Base-by-base conservation (phyloP, 495 filamentous ascomycete species). In the Annulohypoxylon bovei region DNA sequence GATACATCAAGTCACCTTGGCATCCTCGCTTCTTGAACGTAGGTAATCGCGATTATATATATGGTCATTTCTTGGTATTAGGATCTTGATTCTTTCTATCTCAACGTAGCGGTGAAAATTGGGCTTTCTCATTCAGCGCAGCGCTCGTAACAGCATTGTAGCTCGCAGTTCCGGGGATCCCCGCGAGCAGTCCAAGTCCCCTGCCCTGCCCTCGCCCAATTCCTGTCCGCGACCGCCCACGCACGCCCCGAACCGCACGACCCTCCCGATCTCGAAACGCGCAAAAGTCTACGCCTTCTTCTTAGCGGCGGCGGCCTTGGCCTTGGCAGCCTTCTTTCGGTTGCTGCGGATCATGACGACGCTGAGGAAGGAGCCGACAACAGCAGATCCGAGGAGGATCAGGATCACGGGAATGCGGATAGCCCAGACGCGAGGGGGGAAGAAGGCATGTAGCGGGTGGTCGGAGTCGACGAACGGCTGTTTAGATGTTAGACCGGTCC, bases 341-440 rank as follows among this genome's bases (percentile, higher is more conserved):
- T 97, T 98, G 85, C 94, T 97, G 78, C 93, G 89, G 82, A 99
- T 98, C 95, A 99, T 99, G 72, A 98, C 95, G 74, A 98, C 90
- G 73, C 92, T 90, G 74, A 99, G 86, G 83, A 99, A 98, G 58
- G 92, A 95, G 39, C 96, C 96, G 35, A 99, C 95, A 71, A 99
- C 94, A 39, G 95, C 94, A 25, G 88, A 93, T 44, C 92, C 95
- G 66, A 98, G 85, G 16, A 99, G 89, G 56, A 97, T 90, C 54
- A 98, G 89, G 77, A 98, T 97, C 71, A 99, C 94, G 62, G 95
- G 95, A 75, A 99, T 94, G 76, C 96, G 94, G 76, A 99, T 97
- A 55, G 95, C 95, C 95, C 95, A 99, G 69, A 97, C 95, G 75
- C 96, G 93, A 3, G 96, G 94, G 37, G 93, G 96, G 84, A 99